Evolutionary conservation across 1,139 yeast genomes (phyloP), one percentile per base, ranked within the genome.

Genomic region (Wickerhamomyces sp.): DNA sequence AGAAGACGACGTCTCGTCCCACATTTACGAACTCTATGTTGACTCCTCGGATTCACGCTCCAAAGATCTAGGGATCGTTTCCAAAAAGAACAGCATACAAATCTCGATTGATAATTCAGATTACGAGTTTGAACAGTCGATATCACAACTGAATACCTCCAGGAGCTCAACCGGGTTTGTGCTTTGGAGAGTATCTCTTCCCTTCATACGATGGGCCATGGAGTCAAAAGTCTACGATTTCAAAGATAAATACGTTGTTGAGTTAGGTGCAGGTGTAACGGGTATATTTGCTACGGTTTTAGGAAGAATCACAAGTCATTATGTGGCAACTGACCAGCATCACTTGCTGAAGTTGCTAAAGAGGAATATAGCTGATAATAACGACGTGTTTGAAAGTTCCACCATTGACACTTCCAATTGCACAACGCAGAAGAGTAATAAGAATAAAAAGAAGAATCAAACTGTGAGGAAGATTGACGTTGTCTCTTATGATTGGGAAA

Each of bases 401-500:
- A 28, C 41, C 4, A 21, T 38, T 14, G 36, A 38, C 16, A 16
- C 25, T 21, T 16, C 5, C 15, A 18, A 15, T 31, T 13, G 16
- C 32, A 36, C 32, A 16, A 30, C 23, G 14, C 16, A 20, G n/a
- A 23, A 20, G 7, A 29, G 9, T n/a, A n/a, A n/a, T n/a, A n/a
- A n/a, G n/a, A 19, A 8, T 10, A 19, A 19, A 8, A 19, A 19
- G 14, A 27, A 20, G 16, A 10, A 17, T 20, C 15, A 21, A 22
- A n/a, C 1, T 11, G 5, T 17, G 2, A 38, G 42, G 0, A 41
- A 35, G 6, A 55, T 78, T 6, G 70, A 69, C 22, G 70, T 70
- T 2, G 51, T 66, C 6, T 82, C 73, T 41, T 73, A 65, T 42
- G 89, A 82, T 52, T 82, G 91, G 91, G 89, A 81, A 44, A 45